These are phyloP conservation scores for Eremomyces bilateralis DNA, from an alignment of 495 filamentous ascomycete genomes.

Conservation along the genomic window DNA sequence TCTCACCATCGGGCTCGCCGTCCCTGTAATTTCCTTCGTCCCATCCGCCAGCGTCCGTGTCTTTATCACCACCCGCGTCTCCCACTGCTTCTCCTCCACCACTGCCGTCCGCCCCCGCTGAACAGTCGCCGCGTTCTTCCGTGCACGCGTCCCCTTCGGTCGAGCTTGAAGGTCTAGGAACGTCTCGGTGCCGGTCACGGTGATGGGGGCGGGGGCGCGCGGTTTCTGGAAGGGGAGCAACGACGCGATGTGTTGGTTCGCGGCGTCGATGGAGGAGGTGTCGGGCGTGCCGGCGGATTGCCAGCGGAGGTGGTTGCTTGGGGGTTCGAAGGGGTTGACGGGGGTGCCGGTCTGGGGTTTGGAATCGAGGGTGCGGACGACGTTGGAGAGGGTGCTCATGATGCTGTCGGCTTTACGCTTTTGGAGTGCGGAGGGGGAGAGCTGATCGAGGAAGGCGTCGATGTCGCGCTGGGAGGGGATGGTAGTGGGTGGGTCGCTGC, in stretches of 20 bases:
- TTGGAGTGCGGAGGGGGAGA: constrained; percentile 10
- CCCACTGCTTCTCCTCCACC: no score
- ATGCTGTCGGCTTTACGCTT: constrained; percentile 28
- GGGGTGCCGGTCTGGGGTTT: constrained; percentile 6
- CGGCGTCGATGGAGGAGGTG: no score
- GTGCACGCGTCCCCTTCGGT: no score
- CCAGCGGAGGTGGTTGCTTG: constrained; percentile 13
- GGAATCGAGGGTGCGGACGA: constrained; percentile 47
- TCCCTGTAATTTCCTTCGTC: no score
- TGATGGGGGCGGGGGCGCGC: background rate
- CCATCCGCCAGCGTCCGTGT: no score
- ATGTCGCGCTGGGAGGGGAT: constrained; percentile 59
- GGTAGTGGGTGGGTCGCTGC: constrained; percentile 47
- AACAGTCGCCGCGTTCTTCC: no score
- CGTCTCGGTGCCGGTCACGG: background rate
- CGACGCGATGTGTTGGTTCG: no score
- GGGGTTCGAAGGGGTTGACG: constrained; percentile 8
- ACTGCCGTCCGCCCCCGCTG: no score
- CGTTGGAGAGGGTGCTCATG: constrained; percentile 55
- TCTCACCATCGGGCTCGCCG: background rate
- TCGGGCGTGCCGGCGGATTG: no score
- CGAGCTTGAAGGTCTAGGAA: no score
- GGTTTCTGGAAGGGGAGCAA: background rate
- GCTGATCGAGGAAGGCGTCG: constrained; percentile 51
- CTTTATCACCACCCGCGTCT: no score